phyloP scores from a whole-genome alignment of 805 yeast genomes.

The Spathaspora passalidarum region DNA sequence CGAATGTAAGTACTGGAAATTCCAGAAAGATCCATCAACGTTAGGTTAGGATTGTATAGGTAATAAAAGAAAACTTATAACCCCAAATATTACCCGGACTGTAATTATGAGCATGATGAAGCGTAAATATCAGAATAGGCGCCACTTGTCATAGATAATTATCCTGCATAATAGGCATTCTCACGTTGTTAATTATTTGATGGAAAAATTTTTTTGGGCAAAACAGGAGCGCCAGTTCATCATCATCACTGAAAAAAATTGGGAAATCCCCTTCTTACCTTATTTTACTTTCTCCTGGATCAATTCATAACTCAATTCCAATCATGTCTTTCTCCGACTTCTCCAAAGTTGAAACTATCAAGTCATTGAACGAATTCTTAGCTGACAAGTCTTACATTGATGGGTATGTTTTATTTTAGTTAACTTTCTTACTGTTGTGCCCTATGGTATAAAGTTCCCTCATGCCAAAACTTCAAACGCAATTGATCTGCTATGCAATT shows the following conservation, averaged over 20 bases:
- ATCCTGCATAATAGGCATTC: not conserved
- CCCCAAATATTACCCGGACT: not conserved
- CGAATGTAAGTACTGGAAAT: conserved; percentile 69
- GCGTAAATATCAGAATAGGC: not conserved
- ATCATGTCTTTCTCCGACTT: conserved; percentile 78
- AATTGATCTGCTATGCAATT: not conserved
- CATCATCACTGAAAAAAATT: not conserved
- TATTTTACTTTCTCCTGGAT: conserved; percentile 3
- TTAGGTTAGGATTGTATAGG: not conserved
- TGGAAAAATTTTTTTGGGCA: conserved; percentile 1
- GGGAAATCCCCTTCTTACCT: conserved; percentile 2
- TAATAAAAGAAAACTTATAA: not conserved
- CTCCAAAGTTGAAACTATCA: conserved; percentile 63
- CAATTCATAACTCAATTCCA: conserved; percentile 3
- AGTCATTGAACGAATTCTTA: conserved; percentile 77
- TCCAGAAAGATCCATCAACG: conserved; percentile 12
- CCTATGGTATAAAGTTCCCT: not conserved
- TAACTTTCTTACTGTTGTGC: not conserved
- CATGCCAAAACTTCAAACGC: not conserved
- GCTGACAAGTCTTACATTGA: conserved; percentile 92
- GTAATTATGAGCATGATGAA: not conserved
- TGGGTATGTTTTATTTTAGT: conserved; percentile 65
- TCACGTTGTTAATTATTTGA: not conserved
- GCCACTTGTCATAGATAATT: not conserved
- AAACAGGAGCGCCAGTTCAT: not conserved